These are phyloP conservation scores for Kwoniella shandongensis DNA, from an alignment of 768 basidiomycete species.

Conservation along the genomic window DNA sequence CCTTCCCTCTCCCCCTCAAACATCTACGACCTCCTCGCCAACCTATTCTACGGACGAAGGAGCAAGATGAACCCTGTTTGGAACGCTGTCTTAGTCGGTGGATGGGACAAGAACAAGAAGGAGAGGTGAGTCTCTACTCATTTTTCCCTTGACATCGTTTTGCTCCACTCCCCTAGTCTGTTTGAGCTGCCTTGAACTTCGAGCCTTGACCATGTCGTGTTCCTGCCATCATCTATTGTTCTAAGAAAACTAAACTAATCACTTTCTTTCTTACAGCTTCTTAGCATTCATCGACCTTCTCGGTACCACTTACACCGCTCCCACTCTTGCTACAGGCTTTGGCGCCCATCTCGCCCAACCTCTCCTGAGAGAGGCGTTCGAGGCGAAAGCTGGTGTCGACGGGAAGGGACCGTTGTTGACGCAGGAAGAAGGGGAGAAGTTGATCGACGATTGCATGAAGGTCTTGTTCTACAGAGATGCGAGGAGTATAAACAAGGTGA, in stretches of 20 bases:
- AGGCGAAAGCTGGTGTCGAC: conserved; percentile 67
- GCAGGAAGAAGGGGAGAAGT: conserved; percentile 72
- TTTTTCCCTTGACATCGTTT: too few species aligned
- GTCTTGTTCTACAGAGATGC: conserved; percentile 97
- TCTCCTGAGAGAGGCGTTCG: conserved; percentile 83
- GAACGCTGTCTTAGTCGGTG: conserved; percentile 92
- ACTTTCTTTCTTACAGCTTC: conserved; percentile 62
- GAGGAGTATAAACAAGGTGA: conserved; percentile 88
- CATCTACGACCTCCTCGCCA: conserved; percentile 87
- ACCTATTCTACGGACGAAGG: conserved; percentile 84
- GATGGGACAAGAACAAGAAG: conserved; percentile 73
- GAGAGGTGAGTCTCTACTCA: conserved; percentile 58
- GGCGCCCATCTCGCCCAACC: conserved; percentile 92
- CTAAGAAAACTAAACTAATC: background rate
- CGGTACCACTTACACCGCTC: conserved; percentile 92
- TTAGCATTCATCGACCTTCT: conserved; percentile 90
- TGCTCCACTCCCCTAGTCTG: too few species aligned
- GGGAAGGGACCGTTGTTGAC: conserved; percentile 59
- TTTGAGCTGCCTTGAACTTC: too few species aligned
- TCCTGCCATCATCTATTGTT: too few species aligned
- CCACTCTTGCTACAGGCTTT: conserved; percentile 92
- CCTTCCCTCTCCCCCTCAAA: conserved; percentile 81
- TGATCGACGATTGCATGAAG: conserved; percentile 82
- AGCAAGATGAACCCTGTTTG: conserved; percentile 90
- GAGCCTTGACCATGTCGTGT: too few species aligned